A percentile compares a stretch with the other conserved stretches of the same genome.
Evolutionary conservation across 306 rosid genomes (phyloP).

Genomic region (Ochetophila trinervis): DNA sequence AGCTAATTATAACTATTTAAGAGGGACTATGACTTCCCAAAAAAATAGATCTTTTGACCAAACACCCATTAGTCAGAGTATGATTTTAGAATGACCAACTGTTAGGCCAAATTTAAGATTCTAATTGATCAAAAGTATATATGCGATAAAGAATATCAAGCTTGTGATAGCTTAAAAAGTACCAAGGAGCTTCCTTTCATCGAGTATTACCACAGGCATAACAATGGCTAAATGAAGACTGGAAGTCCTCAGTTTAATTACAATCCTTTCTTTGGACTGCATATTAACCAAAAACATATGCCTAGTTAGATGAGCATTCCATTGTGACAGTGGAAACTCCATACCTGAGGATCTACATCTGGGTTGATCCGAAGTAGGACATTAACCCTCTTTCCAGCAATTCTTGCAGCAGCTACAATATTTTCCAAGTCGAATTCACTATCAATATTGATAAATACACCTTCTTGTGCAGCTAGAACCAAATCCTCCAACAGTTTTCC

Average conservation of each 20-base stretch:
- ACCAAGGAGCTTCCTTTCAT: not conserved
- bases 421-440: conserved; percentile 94
- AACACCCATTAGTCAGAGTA: not conserved
- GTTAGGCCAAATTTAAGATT: not conserved
- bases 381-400: conserved; percentile 67
- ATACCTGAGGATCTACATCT: conserved; percentile 93
- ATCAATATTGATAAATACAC: conserved; percentile 83
- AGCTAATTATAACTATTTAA: not conserved
- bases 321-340: not conserved
- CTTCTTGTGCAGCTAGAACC: conserved; percentile 78
- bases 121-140: not conserved
- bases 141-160: not conserved
- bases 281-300: not conserved
- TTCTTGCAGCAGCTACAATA: conserved; percentile 71
- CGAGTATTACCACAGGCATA: conserved; percentile 3
- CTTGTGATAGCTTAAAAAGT: not conserved
- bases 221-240: conserved; percentile 3
- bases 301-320: not conserved
- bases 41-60: not conserved
- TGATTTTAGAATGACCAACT: not conserved
- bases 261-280: not conserved
- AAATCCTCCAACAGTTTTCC: conserved; percentile 88
- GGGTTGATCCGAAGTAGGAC: conserved; percentile 89
- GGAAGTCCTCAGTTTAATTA: not conserved
- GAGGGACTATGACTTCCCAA: not conserved